Base-by-base conservation (phyloP, 495 filamentous ascomycete species). In the Penicillium salamii region DNA sequence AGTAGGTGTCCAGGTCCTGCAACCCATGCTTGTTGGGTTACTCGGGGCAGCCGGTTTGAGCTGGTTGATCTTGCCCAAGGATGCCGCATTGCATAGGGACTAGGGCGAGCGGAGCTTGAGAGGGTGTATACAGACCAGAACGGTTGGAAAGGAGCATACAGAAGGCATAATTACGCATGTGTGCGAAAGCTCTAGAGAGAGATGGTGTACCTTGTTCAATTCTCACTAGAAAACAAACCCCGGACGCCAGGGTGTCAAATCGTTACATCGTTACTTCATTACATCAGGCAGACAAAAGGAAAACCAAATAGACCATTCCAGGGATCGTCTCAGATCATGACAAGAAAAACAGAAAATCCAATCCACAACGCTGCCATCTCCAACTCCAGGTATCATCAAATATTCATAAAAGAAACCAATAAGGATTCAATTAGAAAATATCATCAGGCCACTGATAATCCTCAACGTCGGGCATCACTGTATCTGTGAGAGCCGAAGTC, bases 361-460 rank as follows among this genome's bases (percentile, higher is more conserved):
- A n/a, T 37, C 7, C 15, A 37, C 7, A 37, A 28, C 4, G 24
- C 24, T 28, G 3, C 34, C 34, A 37, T 35, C 3, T 14, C 3
- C 13, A 35, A 14, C 35, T 1, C 1, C 18, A 7, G 8, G 19
- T 13, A 6, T 39, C 36, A 20, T 38, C 23, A 28, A 9, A 18
- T 17, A n/a, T 5, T 19, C 23, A 29, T 14, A 39, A 28, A 35
- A 33, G 12, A 37, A 29, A 20, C 17, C 45, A 11, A 12, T 15
- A n/a, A n/a, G n/a, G n/a, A n/a, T n/a, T n/a, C 11, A 6, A 12
- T 68, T 50, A 78, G 43, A 78, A 78, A 11, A 77, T 66, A 55
- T 78, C 75, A 33, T 75, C 72, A 0, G 67, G 68, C 76, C 76
- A 79, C 14, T 65, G 57, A 29, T 68, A 78, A 15, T 68, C 54